These are phyloP conservation scores for Phytopythium aichiense DNA, from an alignment of 352 stramenopile species.

Conservation along the genomic window DNA sequence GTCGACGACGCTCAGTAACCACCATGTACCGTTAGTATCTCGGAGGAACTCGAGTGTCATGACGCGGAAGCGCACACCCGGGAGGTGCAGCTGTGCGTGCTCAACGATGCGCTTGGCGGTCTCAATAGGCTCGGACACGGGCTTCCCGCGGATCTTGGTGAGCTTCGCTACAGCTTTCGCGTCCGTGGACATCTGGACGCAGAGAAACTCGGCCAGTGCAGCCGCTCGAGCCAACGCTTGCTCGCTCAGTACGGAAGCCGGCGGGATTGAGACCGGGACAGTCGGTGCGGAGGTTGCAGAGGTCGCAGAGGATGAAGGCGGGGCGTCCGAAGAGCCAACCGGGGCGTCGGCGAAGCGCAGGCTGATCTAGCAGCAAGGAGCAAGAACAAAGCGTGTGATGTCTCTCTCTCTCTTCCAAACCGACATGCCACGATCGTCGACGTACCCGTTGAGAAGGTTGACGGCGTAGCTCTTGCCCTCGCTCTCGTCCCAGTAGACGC, in stretches of 20 bases:
- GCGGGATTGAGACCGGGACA: conserved; percentile 5
- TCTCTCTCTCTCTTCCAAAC: neutral
- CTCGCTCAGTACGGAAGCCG: conserved; percentile 22
- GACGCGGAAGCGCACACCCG: conserved; percentile 43
- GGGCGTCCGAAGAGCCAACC: neutral
- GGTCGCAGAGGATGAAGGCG: neutral
- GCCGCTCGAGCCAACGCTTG: conserved; percentile 21
- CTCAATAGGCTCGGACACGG: conserved; percentile 46
- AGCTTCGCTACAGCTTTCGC: conserved; percentile 23
- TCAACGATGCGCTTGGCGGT: conserved; percentile 51
- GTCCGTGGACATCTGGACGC: conserved; percentile 36
- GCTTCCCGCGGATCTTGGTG: conserved; percentile 49
- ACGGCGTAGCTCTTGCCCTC: conserved; percentile 61
- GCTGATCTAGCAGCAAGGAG: conserved; percentile 27
- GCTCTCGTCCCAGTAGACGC: conserved; percentile 49
- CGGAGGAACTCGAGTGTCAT: conserved; percentile 75
- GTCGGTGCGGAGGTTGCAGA: neutral
- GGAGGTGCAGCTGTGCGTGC: conserved; percentile 61
- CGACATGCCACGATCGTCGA: neutral
- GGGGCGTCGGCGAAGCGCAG: conserved; percentile 23
- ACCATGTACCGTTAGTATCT: conserved; percentile 53
- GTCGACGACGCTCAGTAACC: conserved; percentile 56
- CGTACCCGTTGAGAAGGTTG: conserved; percentile 74
- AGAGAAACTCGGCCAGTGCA: conserved; percentile 29
- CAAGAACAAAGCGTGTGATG: neutral